Evolutionary conservation across 495 filamentous ascomycete species (phyloP).

Genomic region (Tricharina praecox): DNA sequence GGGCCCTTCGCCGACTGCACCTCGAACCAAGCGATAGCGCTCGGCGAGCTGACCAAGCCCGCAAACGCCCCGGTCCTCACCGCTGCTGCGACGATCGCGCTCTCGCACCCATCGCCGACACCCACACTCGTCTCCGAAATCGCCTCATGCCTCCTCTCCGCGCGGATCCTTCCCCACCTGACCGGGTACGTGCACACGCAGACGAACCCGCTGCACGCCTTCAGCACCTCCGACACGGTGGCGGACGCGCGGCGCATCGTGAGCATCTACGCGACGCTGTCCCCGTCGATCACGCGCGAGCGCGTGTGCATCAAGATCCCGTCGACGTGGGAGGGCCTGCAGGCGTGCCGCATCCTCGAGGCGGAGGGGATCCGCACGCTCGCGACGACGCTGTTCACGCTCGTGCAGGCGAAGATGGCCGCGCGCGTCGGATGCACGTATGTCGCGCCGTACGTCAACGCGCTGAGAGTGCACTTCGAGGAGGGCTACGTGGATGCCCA

Average conservation of each 20-base stretch:
- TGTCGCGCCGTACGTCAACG: slow-evolving; percentile 48
- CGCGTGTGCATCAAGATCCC: slow-evolving; percentile 48
- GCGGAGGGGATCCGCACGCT: slow-evolving; percentile 37
- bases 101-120: slow-evolving; percentile 29
- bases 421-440: slow-evolving; percentile 41
- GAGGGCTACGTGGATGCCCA: slow-evolving; percentile 34
- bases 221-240: slow-evolving; percentile 37
- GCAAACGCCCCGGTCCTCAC: slow-evolving; percentile 32
- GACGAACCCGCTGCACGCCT: slow-evolving; percentile 42
- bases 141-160: slow-evolving; percentile 37
- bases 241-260: slow-evolving; percentile 39
- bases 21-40: slow-evolving; percentile 51
- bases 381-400: slow-evolving; percentile 44
- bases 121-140: slow-evolving; percentile 43
- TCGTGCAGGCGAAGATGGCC: slow-evolving; percentile 41
- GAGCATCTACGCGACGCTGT: slow-evolving; percentile 33
- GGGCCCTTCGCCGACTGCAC: slow-evolving; percentile 50
- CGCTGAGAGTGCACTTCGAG: slow-evolving; percentile 45
- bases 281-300: slow-evolving; percentile 32
- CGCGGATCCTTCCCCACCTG: slow-evolving; percentile 37
- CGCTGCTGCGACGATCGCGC: slow-evolving; percentile 29
- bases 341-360: slow-evolving; percentile 43
- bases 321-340: slow-evolving; percentile 46
- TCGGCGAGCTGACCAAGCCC: slow-evolving; percentile 39
- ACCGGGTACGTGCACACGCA: slow-evolving; percentile 42